A percentile compares a stretch with the other conserved stretches of the same genome.
phyloP scores from a whole-genome alignment of 78 protist species.

The slime mould (Dictyostelium discoideum) region dicty_2.7 NC_007090.3:1618001-1618500 shows the following conservation, averaged over 20 bases:
- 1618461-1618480: background rate
- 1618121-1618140: slow-evolving; percentile 8
- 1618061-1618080: background rate
- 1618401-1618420: background rate
- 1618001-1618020: slow-evolving; percentile 9
- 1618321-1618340: background rate
- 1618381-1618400: slow-evolving; percentile 27
- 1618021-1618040: slow-evolving; percentile 21
- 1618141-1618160: slow-evolving; percentile 43
- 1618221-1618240: background rate
- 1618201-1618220: slow-evolving; percentile 14
- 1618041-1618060: background rate
- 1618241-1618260: background rate
- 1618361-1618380: background rate
- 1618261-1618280: slow-evolving; percentile 29
- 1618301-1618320: slow-evolving; percentile 22
- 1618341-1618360: too few relatives aligned
- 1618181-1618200: slow-evolving; percentile 70
- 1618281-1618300: background rate
- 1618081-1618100: too few relatives aligned
- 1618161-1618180: slow-evolving; percentile 21
- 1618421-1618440: slow-evolving; percentile 1
- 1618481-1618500: slow-evolving; percentile 35
- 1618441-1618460: background rate
- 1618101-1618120: background rate